Percentiles rank a stretch among this genome's conserved stretches.
These are phyloP conservation scores for Boletus bicolor DNA, from an alignment of 768 basidiomycete species.

Conservation along the genomic window DNA sequence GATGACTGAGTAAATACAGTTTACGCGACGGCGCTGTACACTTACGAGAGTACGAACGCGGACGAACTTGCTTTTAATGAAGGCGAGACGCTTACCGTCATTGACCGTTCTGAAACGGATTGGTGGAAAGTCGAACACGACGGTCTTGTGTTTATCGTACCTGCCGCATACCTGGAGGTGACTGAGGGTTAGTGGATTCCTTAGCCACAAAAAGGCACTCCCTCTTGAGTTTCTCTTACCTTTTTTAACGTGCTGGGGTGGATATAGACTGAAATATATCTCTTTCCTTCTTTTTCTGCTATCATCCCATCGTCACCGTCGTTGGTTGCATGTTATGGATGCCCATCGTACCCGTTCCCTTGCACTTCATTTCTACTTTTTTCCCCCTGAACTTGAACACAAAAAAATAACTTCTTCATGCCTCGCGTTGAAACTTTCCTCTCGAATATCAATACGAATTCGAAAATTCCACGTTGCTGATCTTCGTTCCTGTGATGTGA, in stretches of 20 bases:
- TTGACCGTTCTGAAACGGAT: slow-evolving; percentile 79
- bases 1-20: slow-evolving; percentile 33
- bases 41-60: slow-evolving; percentile 62
- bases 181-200: slow-evolving; percentile 81
- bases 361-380: neutral
- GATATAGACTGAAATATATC: slow-evolving; percentile 80
- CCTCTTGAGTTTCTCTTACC: slow-evolving; percentile 57
- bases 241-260: slow-evolving; percentile 36
- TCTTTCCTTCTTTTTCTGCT: slow-evolving; percentile 44
- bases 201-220: slow-evolving; percentile 24
- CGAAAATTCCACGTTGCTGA: slow-evolving; percentile 9
- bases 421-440: neutral
- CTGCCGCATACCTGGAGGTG: slow-evolving; percentile 86
- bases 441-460: slow-evolving; percentile 15
- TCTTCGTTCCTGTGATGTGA: slow-evolving; percentile 10
- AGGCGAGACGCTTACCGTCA: slow-evolving; percentile 72
- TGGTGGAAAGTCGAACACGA: slow-evolving; percentile 97
- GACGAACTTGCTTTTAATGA: slow-evolving; percentile 88
- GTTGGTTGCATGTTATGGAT: slow-evolving; percentile 15
- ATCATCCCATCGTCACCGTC: slow-evolving; percentile 21
- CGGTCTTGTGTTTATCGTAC: slow-evolving; percentile 86
- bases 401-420: slow-evolving; percentile 4
- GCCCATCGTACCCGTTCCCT: slow-evolving; percentile 5
- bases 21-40: slow-evolving; percentile 76
- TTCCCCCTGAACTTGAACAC: neutral